Base-by-base conservation (phyloP, 2,329 filamentous ascomycete genomes). In the Colletotrichum costaricense region DNA sequence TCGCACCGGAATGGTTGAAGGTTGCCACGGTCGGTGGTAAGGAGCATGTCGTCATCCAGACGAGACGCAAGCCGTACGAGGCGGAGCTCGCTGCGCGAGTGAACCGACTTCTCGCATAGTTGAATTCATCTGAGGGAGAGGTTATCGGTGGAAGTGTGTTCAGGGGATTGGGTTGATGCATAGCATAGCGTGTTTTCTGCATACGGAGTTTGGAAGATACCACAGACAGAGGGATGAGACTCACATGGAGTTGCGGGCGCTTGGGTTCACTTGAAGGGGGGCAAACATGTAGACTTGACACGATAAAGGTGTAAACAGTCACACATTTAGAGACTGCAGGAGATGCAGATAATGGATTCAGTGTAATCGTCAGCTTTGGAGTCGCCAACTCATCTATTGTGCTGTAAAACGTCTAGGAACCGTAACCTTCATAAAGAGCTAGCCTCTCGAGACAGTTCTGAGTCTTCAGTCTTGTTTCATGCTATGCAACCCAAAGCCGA, bases 21-120 rank as follows among this genome's bases (percentile, higher is more conserved):
- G 80, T 91, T 3, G 84, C 90, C 19, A 84, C 81, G 49, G 82
- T 91, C 52, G 86, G 84, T 2, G 87, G 87, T 2, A 82, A 86
- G 76, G 89, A 91, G 79, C 89, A 89, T 69, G 87, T 91, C 7
- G 87, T 91, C 4, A 82, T 90, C n/a, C 84, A 89, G 79, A 81
- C 83, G 35, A 83, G 82, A 46, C 76, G 75, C n/a, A 84, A 85
- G 75, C 84, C 84, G 11, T 76, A 74, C 38, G 75, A 75, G n/a
- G 59, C 75, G 6, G 75, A 74, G 58, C 54, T 76, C 22, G 62
- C 56, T 1, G 68, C 68, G 28, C 56, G 74, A 22, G 73, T 75
- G 24, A 70, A 42, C 42, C 73, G 66, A 38, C 58, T 75, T 24
- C 69, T 66, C 57, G 56, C 38, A 26, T 73, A 55, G 49, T 19